These are phyloP conservation scores for Alternaria gaisen DNA, from an alignment of 2,329 filamentous ascomycete genomes.

Conservation along the genomic window DNA sequence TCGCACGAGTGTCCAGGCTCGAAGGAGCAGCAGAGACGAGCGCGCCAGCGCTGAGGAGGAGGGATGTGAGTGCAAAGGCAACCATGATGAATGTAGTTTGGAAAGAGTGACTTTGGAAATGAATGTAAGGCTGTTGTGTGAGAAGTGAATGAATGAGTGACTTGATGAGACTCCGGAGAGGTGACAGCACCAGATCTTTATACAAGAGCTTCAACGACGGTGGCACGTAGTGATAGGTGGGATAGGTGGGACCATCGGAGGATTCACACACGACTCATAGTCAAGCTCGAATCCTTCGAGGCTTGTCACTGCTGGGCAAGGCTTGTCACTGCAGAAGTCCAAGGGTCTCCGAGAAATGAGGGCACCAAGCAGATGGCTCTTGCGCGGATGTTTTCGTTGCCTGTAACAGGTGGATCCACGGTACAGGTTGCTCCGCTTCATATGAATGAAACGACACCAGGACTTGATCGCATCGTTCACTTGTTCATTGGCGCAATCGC, in stretches of 20 bases:
- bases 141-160: slow-evolving; percentile 11
- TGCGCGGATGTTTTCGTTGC: not conserved
- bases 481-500: not conserved
- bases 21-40: slow-evolving; percentile 43
- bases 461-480: not conserved
- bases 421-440: not conserved
- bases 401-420: slow-evolving; percentile 5
- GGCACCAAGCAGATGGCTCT: slow-evolving; percentile 2
- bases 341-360: slow-evolving; percentile 5
- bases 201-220: slow-evolving; percentile 12
- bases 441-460: not conserved
- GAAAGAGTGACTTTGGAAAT: slow-evolving; percentile 17
- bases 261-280: not conserved
- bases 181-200: slow-evolving; percentile 22
- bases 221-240: not conserved
- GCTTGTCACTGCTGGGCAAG: slow-evolving; percentile 16
- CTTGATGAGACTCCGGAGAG: not conserved
- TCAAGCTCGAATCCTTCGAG: slow-evolving; percentile 5
- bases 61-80: slow-evolving; percentile 30
- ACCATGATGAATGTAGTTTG: slow-evolving; percentile 28
- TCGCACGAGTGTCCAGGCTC: slow-evolving; percentile 41
- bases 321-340: slow-evolving; percentile 5
- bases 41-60: slow-evolving; percentile 40
- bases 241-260: not conserved
- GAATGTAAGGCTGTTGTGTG: slow-evolving; percentile 17